Evolutionary conservation across 176 grass and related monocot genomes (phyloP).

Genomic region (Eleusine indica): DNA sequence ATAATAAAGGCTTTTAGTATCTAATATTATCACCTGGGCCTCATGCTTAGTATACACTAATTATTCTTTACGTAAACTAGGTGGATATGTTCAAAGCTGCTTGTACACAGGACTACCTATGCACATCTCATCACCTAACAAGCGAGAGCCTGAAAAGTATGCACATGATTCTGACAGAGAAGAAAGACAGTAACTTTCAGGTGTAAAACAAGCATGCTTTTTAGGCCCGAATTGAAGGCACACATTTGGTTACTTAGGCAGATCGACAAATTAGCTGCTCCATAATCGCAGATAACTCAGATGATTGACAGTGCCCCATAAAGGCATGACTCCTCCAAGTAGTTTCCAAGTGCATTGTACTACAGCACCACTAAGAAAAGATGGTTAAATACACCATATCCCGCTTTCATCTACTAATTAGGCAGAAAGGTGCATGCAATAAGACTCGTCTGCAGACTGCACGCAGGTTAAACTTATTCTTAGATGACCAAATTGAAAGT

Average conservation of each 20-base stretch:
- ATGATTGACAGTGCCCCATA: slow-evolving; percentile 32
- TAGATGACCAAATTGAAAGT: not conserved
- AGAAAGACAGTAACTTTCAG: slow-evolving; percentile 54
- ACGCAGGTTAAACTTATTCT: not conserved
- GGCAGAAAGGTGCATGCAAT: slow-evolving; percentile 38
- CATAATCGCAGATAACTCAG: slow-evolving; percentile 28
- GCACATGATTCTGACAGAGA: slow-evolving; percentile 47
- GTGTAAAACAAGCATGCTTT: slow-evolving; percentile 46
- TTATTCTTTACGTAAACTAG: slow-evolving; percentile 63
- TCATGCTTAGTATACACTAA: slow-evolving; percentile 58
- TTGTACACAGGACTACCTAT: slow-evolving; percentile 35
- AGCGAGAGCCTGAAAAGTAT: slow-evolving; percentile 39
- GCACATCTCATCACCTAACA: slow-evolving; percentile 47
- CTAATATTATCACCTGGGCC: slow-evolving; percentile 63
- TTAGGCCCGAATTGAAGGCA: slow-evolving; percentile 1
- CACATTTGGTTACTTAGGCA: slow-evolving; percentile 24
- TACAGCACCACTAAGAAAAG: slow-evolving; percentile 28
- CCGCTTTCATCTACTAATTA: slow-evolving; percentile 49
- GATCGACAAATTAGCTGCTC: slow-evolving; percentile 43
- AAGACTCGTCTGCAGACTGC: not conserved
- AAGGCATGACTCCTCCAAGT: slow-evolving; percentile 36
- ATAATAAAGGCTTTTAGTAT: slow-evolving; percentile 52
- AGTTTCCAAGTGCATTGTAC: slow-evolving; percentile 25
- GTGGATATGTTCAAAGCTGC: slow-evolving; percentile 47
- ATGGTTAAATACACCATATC: slow-evolving; percentile 37